phyloP scores from a whole-genome alignment of 2,329 filamentous ascomycete species.

The Penicillium freii region DNA sequence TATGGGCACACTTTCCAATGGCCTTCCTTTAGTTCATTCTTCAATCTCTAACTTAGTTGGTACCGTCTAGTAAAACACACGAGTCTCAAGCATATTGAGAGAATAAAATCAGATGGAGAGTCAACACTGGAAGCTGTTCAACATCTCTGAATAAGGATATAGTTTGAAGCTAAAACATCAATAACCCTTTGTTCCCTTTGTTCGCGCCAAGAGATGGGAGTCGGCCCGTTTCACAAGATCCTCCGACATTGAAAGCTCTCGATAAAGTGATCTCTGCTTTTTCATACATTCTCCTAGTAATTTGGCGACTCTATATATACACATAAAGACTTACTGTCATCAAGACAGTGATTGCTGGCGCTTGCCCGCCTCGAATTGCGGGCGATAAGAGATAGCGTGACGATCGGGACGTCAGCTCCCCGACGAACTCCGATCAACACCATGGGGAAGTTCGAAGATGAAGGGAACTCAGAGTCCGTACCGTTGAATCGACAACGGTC shows the following conservation, averaged over 20 bases:
- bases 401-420: slow-evolving; percentile 14
- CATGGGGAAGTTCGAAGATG: slow-evolving; percentile 28
- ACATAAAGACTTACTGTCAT: neutral
- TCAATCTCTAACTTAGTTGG: neutral
- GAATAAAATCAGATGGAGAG: neutral
- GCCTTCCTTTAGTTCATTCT: neutral
- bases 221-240: neutral
- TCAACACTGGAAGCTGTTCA: neutral
- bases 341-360: neutral
- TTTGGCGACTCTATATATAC: neutral
- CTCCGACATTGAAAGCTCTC: neutral
- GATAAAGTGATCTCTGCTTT: neutral
- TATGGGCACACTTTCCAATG: neutral
- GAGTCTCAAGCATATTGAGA: neutral
- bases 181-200: slow-evolving; percentile 10
- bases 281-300: neutral
- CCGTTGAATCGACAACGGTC: slow-evolving; percentile 29
- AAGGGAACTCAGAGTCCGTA: slow-evolving; percentile 28
- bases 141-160: slow-evolving; percentile 1
- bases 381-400: slow-evolving; percentile 18
- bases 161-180: neutral
- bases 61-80: neutral
- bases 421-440: slow-evolving; percentile 8
- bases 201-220: slow-evolving; percentile 7
- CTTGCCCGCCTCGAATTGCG: neutral